Conservation (phyloP, 1,284 basidiomycete species). For the Puccinia horiana region DNA sequence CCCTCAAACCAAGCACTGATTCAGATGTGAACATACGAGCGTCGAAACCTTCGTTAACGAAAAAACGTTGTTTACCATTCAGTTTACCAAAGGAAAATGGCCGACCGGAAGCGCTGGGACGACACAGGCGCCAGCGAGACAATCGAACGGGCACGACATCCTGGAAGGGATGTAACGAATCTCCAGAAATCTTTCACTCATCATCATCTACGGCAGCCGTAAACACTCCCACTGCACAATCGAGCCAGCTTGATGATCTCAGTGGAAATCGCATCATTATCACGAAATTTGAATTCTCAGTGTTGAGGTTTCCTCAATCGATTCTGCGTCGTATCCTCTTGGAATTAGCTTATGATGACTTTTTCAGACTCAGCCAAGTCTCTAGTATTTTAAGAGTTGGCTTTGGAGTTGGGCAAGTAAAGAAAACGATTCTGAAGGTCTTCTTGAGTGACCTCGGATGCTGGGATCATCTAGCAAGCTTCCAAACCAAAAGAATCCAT, state of each 20-base stretch:
- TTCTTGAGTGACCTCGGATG: constrained; percentile 7
- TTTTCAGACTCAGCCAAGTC: constrained; percentile 11
- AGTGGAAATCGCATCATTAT: background rate
- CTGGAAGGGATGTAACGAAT: background rate
- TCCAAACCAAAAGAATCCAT: background rate
- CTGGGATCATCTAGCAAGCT: background rate
- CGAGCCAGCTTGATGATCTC: background rate
- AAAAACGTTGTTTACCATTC: background rate
- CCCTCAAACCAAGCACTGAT: background rate
- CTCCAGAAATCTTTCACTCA: background rate
- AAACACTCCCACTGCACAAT: background rate
- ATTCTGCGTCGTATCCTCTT: background rate
- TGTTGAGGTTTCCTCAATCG: background rate
- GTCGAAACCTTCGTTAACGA: background rate
- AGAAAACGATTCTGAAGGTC: background rate
- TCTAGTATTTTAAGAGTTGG: background rate
- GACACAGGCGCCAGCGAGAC: background rate
- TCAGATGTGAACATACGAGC: background rate
- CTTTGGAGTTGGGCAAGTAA: background rate
- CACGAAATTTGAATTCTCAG: constrained; percentile 2
- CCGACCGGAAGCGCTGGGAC: background rate
- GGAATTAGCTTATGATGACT: constrained; percentile 2
- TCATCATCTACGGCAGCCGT: no score
- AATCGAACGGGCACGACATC: background rate
- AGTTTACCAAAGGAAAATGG: background rate